Base-by-base conservation (phyloP, 805 yeast genomes). In the Ogataea zsoltii region DNA sequence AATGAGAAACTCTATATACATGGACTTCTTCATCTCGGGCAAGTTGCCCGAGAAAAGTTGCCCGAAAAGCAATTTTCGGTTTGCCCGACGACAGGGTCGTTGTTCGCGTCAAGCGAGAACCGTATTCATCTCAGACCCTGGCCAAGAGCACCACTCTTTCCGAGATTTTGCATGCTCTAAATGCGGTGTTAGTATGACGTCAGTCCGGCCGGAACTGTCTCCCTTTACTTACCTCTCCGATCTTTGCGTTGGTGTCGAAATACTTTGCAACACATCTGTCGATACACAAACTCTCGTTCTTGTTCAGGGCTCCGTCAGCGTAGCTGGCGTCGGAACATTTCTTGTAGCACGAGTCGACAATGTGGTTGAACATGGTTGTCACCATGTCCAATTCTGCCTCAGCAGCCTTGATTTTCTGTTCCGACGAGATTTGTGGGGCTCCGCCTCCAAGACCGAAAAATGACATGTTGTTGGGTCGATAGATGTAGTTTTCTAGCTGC, bases 381-480 rank as follows among this genome's bases (percentile, higher is more conserved):
- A 92, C 96, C 83, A 94, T 85, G 68, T 92, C 99, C 56, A 92
- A 78, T 70, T 92, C 99, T 46, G 96, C 88, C 72, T 92, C 98
- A 42, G 99, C 99, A 55, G 96, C 96, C 61, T 77, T 77, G 50
- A 87, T 75, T 67, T 87, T 87, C 66, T 85, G 90, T 53, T 83
- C 85, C 33, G 89, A 77, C 19, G 85, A 74, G 53, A 82, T 62
- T 65, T 83, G 88, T 53, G 92, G 91, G 55, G 85, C 76, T 48
- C 80, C 76, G 51, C 84, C 85, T 54, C 91, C 91, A 54, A 87
- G 75, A 58, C 92, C 92, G 63, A 86, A 76, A 62, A 79, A 79
- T 37, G 83, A 79, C 92, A 85, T 85, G 30, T 26, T 52, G 43
- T 16, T 18, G 15, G 29, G n/a, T 14, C 21, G 26, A 12, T 17